A percentile compares a stretch with the other conserved stretches of the same genome.
Evolutionary conservation across 352 stramenopile genomes (phyloP).

Genomic region (Phytophthora capsici): DNA sequence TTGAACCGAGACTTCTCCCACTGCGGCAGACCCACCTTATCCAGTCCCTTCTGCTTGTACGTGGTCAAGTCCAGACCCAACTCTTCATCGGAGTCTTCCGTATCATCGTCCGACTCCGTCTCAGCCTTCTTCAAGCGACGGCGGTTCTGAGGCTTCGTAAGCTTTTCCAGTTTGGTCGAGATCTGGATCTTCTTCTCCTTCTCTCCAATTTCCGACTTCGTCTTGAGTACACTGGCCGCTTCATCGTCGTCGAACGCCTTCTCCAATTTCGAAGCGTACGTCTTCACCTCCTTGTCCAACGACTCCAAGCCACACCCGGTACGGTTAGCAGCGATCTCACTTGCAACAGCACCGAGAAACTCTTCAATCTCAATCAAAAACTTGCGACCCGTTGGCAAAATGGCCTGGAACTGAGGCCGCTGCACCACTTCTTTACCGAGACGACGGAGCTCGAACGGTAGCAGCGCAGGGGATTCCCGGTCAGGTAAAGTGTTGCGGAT

Average conservation of each 20-base stretch:
- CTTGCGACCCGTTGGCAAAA: conserved; percentile 89
- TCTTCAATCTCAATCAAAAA: conserved; percentile 92
- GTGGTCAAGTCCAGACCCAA: conserved; percentile 51
- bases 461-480: conserved; percentile 67
- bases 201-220: conserved; percentile 26
- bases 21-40: conserved; percentile 60
- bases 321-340: conserved; percentile 63
- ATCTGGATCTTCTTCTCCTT: conserved; percentile 69
- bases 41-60: conserved; percentile 74
- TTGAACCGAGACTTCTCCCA: conserved; percentile 73
- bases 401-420: conserved; percentile 76
- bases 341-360: conserved; percentile 77
- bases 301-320: conserved; percentile 62
- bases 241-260: conserved; percentile 71
- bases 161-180: conserved; percentile 68
- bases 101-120: conserved; percentile 44
- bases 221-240: conserved; percentile 20
- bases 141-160: conserved; percentile 48
- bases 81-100: conserved; percentile 60
- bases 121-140: conserved; percentile 66
- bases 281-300: conserved; percentile 68
- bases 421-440: conserved; percentile 89
- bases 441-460: conserved; percentile 83
- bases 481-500: conserved; percentile 88
- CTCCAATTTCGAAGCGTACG: conserved; percentile 74